Evolutionary conservation across 768 basidiomycete genomes (phyloP).

Genomic region (Holtermannia corniformis): DNA sequence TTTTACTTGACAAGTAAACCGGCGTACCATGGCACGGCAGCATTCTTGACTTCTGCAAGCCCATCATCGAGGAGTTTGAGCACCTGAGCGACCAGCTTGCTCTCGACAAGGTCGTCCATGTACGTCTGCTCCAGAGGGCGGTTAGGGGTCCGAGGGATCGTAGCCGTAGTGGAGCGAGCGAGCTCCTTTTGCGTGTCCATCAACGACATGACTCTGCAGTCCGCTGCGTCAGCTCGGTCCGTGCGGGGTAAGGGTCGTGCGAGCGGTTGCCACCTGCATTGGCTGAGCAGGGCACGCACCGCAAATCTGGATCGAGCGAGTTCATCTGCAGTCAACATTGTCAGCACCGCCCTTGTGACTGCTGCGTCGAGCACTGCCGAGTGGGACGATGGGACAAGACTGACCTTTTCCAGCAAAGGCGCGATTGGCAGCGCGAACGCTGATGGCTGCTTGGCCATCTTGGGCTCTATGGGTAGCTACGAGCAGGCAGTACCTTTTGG

Average conservation of each 20-base stretch:
- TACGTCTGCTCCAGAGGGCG: conserved; percentile 46
- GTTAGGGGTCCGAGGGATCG: background rate
- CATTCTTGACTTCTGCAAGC: conserved; percentile 97
- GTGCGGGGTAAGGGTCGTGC: no score
- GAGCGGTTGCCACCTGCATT: no score
- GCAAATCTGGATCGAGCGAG: conserved; percentile 30
- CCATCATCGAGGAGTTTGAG: conserved; percentile 81
- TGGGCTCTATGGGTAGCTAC: conserved; percentile 46
- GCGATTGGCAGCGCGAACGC: conserved; percentile 1
- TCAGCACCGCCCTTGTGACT: background rate
- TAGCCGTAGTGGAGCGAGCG: conserved; percentile 41
- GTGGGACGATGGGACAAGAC: background rate
- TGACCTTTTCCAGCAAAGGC: conserved; percentile 24
- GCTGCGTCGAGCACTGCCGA: background rate
- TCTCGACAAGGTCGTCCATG: conserved; percentile 74
- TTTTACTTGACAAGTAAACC: background rate
- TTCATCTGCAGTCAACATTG: conserved; percentile 16
- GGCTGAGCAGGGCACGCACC: no score
- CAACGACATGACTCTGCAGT: conserved; percentile 90
- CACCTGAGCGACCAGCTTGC: conserved; percentile 72
- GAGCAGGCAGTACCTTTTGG: background rate
- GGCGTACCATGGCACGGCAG: conserved; percentile 83
- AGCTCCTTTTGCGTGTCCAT: conserved; percentile 88
- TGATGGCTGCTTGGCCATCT: background rate
- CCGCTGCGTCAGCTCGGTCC: background rate